Conservation (phyloP, 768 basidiomycete genomes). For the Suillus subluteus region DNA sequence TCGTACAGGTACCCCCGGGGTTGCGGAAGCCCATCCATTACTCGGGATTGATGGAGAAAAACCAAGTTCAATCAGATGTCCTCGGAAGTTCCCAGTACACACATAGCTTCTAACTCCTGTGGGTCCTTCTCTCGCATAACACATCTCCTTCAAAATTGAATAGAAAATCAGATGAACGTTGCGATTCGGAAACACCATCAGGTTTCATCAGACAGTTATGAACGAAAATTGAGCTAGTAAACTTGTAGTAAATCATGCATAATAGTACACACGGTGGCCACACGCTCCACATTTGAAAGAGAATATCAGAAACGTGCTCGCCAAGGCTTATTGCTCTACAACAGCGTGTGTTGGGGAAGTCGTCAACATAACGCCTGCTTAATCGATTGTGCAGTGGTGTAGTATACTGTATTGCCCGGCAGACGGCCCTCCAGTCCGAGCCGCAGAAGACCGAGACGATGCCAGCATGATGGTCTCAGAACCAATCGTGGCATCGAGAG, state of each 20-base stretch:
- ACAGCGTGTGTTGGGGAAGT: not conserved
- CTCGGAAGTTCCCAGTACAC: not conserved
- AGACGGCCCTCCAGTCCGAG: slow-evolving; percentile 3
- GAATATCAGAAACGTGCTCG: not conserved
- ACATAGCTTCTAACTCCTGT: not conserved
- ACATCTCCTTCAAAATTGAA: no score
- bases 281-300: not conserved
- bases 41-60: not conserved
- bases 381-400: not conserved
- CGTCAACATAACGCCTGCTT: slow-evolving; percentile 1
- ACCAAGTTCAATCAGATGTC: not conserved
- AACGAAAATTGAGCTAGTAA: not conserved
- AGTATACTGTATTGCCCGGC: not conserved
- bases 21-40: no score
- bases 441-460: no score
- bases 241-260: not conserved
- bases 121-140: not conserved
- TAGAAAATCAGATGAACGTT: not conserved
- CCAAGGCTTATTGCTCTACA: not conserved
- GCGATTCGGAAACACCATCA: not conserved
- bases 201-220: not conserved
- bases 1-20: no score
- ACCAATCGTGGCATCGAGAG: not conserved
- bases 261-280: not conserved
- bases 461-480: no score